Evolutionary conservation across 2,329 filamentous ascomycete species (phyloP), one percentile per base, ranked within the genome.

Genomic region (Pseudogymnoascus sp.): DNA sequence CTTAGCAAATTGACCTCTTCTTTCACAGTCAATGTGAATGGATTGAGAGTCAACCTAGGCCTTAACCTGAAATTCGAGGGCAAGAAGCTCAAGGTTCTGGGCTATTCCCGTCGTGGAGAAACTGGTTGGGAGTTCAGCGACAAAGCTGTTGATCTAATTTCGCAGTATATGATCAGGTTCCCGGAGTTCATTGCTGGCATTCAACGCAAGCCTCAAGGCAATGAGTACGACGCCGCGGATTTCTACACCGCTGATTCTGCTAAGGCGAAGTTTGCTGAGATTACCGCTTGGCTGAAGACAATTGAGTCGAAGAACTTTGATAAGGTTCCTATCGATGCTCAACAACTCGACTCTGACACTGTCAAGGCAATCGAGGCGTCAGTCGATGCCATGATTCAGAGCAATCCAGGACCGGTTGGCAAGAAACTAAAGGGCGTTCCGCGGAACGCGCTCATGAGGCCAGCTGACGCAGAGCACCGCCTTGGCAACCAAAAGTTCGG

Each of bases 51-150:
- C 66, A 99, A 99, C 70, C 79, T 99, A 23, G 95, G 95, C 0
- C 81, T 99, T 65, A 99, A 99, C 72, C 82, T 99, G 68, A 99
- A 99, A 75, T 99, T 99, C 65, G 95, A 99, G 74, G 91, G 86
- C 2, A 93, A 91, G 77, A 96, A 97, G 76, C 83, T 93, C 69
- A 99, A 99, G 78, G 95, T 99, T 5, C 78, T 99, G 34, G 95
- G 95, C 0, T 99, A 97, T 75, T 96, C 93, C 23, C 89, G 92
- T 69, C 95, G 95, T 72, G 88, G 87, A 3, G 81, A 86, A 11
- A 89, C 86, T 28, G 95, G 96, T 5, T 99, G 96, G 96, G 95
- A 99, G 75, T 99, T 96, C 74, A 97, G 93, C 71, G 83, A 85
- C 60, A 88, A 90, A 68, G 93, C 95, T 0, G 82, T 97, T 63